A percentile compares a stretch with the other conserved stretches of the same genome.
Conservation (phyloP, 441 rosid species). For the Capsella rubella region DNA sequence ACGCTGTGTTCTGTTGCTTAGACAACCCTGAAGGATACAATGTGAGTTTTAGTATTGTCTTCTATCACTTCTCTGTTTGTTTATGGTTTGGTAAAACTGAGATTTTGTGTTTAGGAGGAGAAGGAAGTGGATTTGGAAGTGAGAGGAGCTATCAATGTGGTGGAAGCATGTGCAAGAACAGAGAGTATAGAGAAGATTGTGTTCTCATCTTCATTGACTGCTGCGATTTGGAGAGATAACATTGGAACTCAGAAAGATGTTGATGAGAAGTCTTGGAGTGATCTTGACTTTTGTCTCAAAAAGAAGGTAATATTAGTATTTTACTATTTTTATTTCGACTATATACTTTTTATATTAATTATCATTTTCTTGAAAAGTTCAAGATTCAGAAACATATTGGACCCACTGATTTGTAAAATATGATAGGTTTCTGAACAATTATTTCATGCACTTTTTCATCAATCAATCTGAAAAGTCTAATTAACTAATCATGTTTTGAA, state of each 20-base stretch:
- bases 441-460: slow-evolving; percentile 11
- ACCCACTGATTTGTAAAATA: background rate
- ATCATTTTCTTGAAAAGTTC: slow-evolving; percentile 4
- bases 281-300: slow-evolving; percentile 71
- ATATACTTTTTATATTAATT: background rate
- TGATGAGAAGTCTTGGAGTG: slow-evolving; percentile 89
- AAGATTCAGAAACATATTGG: slow-evolving; percentile 22
- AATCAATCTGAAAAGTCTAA: slow-evolving; percentile 11
- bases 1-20: slow-evolving; percentile 74
- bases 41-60: slow-evolving; percentile 46
- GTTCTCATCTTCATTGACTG: slow-evolving; percentile 78
- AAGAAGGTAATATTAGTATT: slow-evolving; percentile 57
- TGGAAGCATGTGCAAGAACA: slow-evolving; percentile 92
- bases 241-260: slow-evolving; percentile 65
- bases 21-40: slow-evolving; percentile 73
- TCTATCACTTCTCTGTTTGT: background rate
- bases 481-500: background rate
- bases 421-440: background rate
- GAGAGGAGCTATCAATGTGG: slow-evolving; percentile 83
- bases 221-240: slow-evolving; percentile 83
- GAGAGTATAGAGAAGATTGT: slow-evolving; percentile 65
- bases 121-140: slow-evolving; percentile 70
- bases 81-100: background rate
- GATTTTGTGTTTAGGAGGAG: slow-evolving; percentile 51
- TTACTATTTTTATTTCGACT: background rate